These are phyloP conservation scores for Xylona heveae DNA, from an alignment of 495 filamentous ascomycete species.

Conservation along the genomic window DNA sequence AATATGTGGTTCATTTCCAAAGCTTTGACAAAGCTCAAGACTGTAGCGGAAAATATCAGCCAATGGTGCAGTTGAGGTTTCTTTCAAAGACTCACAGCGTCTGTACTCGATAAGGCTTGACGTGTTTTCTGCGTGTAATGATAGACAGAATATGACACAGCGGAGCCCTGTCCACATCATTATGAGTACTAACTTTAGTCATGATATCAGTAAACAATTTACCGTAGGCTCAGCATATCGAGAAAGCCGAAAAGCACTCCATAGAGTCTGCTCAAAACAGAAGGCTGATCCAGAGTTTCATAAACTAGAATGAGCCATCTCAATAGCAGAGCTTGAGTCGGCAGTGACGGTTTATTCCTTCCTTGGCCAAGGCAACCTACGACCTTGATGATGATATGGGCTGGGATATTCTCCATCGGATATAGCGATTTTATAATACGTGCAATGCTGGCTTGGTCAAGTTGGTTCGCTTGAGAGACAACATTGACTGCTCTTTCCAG, in stretches of 20 bases:
- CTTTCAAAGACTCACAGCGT: slow-evolving; percentile 37
- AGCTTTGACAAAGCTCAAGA: slow-evolving; percentile 33
- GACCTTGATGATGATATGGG: slow-evolving; percentile 39
- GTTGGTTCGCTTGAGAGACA: slow-evolving; percentile 37
- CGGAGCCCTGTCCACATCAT: slow-evolving; percentile 1
- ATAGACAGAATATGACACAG: slow-evolving; percentile 70
- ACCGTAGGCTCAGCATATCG: slow-evolving; percentile 58
- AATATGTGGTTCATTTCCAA: slow-evolving; percentile 52
- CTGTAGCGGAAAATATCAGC: slow-evolving; percentile 15
- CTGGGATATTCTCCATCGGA: slow-evolving; percentile 38
- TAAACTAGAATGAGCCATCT: slow-evolving; percentile 69
- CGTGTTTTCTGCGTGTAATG: slow-evolving; percentile 70
- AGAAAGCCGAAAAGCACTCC: slow-evolving; percentile 64
- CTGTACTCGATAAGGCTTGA: slow-evolving; percentile 69
- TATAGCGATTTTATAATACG: slow-evolving; percentile 55
- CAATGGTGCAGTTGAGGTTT: background rate
- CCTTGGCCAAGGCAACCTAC: slow-evolving; percentile 62
- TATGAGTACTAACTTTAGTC: too few species aligned
- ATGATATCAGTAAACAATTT: slow-evolving; percentile 7
- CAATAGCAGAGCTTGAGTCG: slow-evolving; percentile 45
- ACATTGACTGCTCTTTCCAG: slow-evolving; percentile 45
- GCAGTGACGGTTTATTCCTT: slow-evolving; percentile 50
- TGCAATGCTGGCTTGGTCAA: slow-evolving; percentile 53
- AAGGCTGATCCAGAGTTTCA: slow-evolving; percentile 43
- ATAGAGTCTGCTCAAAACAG: slow-evolving; percentile 47